Percentiles rank a stretch among this genome's conserved stretches.
These are phyloP conservation scores for Nannochloris sp. DNA, from an alignment of 139 green algal species.

Conservation along the genomic window DNA sequence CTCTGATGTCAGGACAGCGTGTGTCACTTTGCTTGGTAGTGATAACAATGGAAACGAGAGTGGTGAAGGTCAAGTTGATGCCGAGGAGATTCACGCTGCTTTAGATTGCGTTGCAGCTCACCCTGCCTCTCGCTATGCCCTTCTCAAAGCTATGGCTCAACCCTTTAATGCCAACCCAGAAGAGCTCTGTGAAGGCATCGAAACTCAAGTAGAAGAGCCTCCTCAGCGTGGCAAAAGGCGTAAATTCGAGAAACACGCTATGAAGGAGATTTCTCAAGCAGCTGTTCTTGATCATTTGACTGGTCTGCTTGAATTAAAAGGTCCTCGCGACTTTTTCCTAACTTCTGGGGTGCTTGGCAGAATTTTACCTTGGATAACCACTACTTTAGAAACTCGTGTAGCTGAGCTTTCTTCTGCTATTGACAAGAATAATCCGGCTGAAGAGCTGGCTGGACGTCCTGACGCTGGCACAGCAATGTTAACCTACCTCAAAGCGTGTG, in stretches of 20 bases:
- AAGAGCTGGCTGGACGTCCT: not conserved
- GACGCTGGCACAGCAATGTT: not conserved
- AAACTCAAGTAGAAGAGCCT: not conserved
- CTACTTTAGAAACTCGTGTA: not conserved
- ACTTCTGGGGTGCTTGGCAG: not conserved
- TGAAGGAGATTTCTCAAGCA: not conserved
- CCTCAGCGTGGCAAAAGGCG: too few relatives aligned
- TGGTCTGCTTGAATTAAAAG: not conserved
- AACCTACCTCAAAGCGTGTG: constrained; percentile 1
- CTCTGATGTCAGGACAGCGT: constrained; percentile 8
- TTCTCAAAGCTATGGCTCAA: not conserved
- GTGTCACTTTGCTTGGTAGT: not conserved
- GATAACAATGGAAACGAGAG: not conserved
- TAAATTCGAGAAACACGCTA: not conserved
- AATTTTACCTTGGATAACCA: not conserved
- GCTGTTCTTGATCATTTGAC: not conserved
- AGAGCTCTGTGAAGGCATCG: not conserved
- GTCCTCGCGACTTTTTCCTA: not conserved
- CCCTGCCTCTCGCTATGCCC: not conserved
- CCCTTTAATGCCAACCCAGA: not conserved
- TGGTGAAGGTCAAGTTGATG: too few relatives aligned
- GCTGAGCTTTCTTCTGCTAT: not conserved
- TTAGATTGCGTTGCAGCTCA: not conserved
- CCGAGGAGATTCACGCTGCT: not conserved
- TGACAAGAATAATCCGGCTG: not conserved